Evolutionary conservation across 2,329 filamentous ascomycete species (phyloP).

Genomic region (Neurospora crassa): DNA sequence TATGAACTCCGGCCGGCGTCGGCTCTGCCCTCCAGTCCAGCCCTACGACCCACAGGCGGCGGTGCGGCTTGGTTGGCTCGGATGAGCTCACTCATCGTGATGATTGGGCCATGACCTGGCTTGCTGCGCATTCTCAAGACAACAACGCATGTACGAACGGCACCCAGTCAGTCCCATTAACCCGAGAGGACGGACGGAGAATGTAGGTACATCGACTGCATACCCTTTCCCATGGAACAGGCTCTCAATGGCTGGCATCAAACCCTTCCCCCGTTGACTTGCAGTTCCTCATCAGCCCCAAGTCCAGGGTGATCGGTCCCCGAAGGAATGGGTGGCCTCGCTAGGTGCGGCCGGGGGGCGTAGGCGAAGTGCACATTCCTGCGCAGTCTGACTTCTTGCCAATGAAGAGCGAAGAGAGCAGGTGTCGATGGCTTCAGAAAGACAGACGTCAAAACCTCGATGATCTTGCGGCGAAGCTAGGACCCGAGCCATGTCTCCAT

Average conservation of each 20-base stretch:
- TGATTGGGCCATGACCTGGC: constrained; percentile 8
- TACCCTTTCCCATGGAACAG: not conserved
- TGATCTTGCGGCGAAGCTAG: not conserved
- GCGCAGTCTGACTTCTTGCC: not conserved
- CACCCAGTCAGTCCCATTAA: constrained; percentile 7
- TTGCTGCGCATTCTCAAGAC: constrained; percentile 4
- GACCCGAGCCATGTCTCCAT: not conserved
- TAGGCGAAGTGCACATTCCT: not conserved
- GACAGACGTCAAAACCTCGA: not conserved
- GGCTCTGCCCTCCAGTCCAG: constrained; percentile 15
- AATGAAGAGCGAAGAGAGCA: not conserved
- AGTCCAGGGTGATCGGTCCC: constrained; percentile 1
- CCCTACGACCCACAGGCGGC: constrained; percentile 16
- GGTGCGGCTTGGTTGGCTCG: constrained; percentile 7
- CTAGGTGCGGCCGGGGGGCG: not conserved
- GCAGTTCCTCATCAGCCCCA: constrained; percentile 9
- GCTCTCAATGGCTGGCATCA: constrained; percentile 6
- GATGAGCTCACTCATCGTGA: not conserved
- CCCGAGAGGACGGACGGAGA: constrained; percentile 3
- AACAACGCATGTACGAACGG: not conserved
- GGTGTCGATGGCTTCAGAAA: not conserved
- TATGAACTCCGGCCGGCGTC: not conserved
- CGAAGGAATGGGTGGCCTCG: not conserved
- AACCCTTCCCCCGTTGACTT: not conserved
- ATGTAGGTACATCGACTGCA: constrained; percentile 1